Conservation (phyloP, 768 basidiomycete species). For the Psilocybe cubensis region DNA sequence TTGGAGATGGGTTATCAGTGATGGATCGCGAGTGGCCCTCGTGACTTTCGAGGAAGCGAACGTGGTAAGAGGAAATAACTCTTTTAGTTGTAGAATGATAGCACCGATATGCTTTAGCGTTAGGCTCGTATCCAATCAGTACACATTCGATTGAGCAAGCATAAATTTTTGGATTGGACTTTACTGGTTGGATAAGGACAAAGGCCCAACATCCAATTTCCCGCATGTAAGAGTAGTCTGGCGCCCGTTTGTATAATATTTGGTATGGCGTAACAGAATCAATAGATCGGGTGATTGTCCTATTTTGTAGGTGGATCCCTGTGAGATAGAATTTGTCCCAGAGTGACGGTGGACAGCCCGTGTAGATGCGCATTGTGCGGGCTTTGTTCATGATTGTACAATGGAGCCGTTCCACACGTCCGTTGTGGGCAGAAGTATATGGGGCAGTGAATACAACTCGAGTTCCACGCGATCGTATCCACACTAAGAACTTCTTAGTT, state of each 20-base stretch:
- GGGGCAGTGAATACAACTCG: slow-evolving; percentile 27
- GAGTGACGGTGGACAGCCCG: slow-evolving; percentile 24
- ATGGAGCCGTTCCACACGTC: slow-evolving; percentile 39
- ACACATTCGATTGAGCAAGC: slow-evolving; percentile 21
- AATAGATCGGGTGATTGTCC: slow-evolving; percentile 11
- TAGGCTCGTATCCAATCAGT: slow-evolving; percentile 23
- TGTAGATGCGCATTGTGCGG: slow-evolving; percentile 29
- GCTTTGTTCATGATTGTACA: slow-evolving; percentile 33
- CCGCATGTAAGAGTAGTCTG: slow-evolving; percentile 28
- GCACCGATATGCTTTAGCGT: slow-evolving; percentile 20
- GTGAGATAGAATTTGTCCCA: slow-evolving; percentile 40
- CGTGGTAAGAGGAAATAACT: slow-evolving; percentile 6
- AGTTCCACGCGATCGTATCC: slow-evolving; percentile 16
- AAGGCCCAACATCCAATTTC: slow-evolving; percentile 30
- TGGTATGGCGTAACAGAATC: slow-evolving; percentile 18
- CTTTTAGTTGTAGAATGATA: slow-evolving; percentile 9
- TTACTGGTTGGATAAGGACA: slow-evolving; percentile 14
- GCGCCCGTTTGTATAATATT: slow-evolving; percentile 18
- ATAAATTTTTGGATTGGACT: slow-evolving; percentile 29
- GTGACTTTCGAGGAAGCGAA: slow-evolving; percentile 23
- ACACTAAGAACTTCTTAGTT: slow-evolving; percentile 21
- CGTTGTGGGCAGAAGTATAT: slow-evolving; percentile 39
- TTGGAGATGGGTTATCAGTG: background rate
- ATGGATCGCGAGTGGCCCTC: background rate
- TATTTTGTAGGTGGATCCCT: slow-evolving; percentile 24